Base-by-base conservation (phyloP, 1,284 basidiomycete genomes). In the Cryptococcus jaspeensis region DNA sequence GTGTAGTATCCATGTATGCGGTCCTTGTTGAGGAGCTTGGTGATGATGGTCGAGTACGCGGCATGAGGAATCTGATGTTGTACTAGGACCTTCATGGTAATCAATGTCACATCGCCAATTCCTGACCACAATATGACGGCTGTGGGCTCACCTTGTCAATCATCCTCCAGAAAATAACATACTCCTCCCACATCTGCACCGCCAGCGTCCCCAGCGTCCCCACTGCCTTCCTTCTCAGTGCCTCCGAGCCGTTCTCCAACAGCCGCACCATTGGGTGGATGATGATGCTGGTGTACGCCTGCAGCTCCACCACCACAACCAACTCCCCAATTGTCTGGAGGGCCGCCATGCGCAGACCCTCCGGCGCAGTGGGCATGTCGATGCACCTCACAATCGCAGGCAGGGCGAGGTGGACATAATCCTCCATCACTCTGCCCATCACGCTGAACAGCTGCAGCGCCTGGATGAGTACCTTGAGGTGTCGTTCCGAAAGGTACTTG, bases 231-330 rank as follows among this genome's bases (percentile, higher is more conserved):
- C 84, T 84, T 35, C 91, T 84, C 46, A 99, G 80, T 59, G 98
- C 95, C 16, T 71, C 60, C 53, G 90, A 89, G 62, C 84, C 87
- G n/a, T 82, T 82, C 42, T 87, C 86, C 52, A 99, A 80, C 4
- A 97, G 89, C 45, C 96, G 85, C 39, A 94, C 88, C 15, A 99
- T 82, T 2, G 96, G 95, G 70, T 98, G 96, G 23, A 99, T 91
- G 69, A 99, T 97, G 46, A 95, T 85, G 18, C 93, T 96, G 8
- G 95, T 93, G 69, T 99, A 94, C 71, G 99, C 96, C n/a, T 91
- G 93, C 73, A 99, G 97, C 78, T 99, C 98, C 68, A 99, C 92
- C 62, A 95, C 87, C 63, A 88, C 84, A 15, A 92, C 93, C 20
- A 99, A 80, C 28, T 90, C 89, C 43, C 93, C 93, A 18, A 98